phyloP scores from a whole-genome alignment of 2,329 filamentous ascomycete genomes.

The Aspergillus bombycis region DNA sequence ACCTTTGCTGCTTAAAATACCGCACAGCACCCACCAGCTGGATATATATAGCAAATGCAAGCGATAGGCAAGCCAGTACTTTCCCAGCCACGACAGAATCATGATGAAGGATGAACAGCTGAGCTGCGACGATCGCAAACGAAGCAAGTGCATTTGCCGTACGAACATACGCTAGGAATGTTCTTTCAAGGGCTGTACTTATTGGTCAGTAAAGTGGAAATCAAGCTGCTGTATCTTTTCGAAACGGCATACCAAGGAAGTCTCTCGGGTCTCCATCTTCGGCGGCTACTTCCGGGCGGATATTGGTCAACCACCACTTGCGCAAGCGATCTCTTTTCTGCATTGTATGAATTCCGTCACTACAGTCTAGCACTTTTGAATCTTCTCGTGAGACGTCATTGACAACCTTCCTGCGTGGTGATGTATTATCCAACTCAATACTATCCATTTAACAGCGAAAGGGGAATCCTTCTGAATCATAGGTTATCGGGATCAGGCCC shows the following conservation, averaged over 20 bases:
- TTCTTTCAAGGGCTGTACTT: neutral
- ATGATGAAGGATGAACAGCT: conserved; percentile 1
- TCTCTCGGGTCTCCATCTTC: conserved; percentile 4
- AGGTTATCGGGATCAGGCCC: neutral
- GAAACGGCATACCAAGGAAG: neutral
- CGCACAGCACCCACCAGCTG: neutral
- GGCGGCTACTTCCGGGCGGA: neutral
- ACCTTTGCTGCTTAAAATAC: neutral
- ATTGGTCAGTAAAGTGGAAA: neutral
- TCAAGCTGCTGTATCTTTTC: neutral
- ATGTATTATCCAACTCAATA: neutral
- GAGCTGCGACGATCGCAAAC: neutral
- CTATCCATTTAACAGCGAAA: neutral
- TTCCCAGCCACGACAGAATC: conserved; percentile 1
- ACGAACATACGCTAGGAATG: conserved; percentile 1
- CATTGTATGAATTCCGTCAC: no score
- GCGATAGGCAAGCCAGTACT: conserved; percentile 1
- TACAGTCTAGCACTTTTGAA: neutral
- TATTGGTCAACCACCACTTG: neutral
- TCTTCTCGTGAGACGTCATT: neutral
- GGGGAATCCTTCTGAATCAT: neutral
- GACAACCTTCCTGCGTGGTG: neutral
- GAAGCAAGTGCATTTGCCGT: conserved; percentile 5
- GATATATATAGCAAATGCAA: neutral
- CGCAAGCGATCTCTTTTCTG: neutral